Conservation (phyloP, 768 basidiomycete genomes). For the Asterophora parasitica region DNA sequence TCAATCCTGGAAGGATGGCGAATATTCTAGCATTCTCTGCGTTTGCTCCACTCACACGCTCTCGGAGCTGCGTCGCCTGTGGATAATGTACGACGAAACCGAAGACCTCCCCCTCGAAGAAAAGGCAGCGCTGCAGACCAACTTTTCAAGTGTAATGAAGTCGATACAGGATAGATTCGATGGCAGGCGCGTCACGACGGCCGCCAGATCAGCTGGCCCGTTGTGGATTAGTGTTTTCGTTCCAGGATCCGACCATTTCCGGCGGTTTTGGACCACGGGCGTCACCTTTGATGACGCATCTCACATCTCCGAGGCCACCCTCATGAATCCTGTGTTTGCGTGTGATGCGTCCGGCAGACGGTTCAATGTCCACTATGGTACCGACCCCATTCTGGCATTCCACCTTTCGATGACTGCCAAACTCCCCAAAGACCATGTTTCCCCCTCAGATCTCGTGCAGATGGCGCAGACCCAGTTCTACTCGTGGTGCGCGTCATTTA, state of each 20-base stretch:
- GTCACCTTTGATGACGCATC: constrained; percentile 26
- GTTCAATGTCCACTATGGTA: constrained; percentile 40
- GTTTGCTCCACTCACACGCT: constrained; percentile 37
- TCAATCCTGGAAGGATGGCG: constrained; percentile 32
- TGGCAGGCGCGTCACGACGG: no score
- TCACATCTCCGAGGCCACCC: constrained; percentile 18
- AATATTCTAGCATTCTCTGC: constrained; percentile 32
- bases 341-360: constrained; percentile 34
- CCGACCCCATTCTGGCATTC: constrained; percentile 37
- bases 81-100: constrained; percentile 17
- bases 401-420: constrained; percentile 26
- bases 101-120: no score
- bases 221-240: no score
- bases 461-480: constrained; percentile 30
- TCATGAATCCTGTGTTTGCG: constrained; percentile 43
- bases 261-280: constrained; percentile 38
- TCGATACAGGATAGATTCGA: no score
- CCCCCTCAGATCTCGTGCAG: constrained; percentile 21
- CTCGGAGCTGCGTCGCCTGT: constrained; percentile 34
- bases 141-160: no score
- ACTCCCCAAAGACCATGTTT: constrained; percentile 7
- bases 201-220: constrained; percentile 27
- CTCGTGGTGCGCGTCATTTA: constrained; percentile 28
- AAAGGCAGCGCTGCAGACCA: no score
- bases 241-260: constrained; percentile 7